Percentiles rank a stretch among this genome's conserved stretches.
Evolutionary conservation across 805 yeast genomes (phyloP).

Genomic region (Dipodascus geniculatus): DNA sequence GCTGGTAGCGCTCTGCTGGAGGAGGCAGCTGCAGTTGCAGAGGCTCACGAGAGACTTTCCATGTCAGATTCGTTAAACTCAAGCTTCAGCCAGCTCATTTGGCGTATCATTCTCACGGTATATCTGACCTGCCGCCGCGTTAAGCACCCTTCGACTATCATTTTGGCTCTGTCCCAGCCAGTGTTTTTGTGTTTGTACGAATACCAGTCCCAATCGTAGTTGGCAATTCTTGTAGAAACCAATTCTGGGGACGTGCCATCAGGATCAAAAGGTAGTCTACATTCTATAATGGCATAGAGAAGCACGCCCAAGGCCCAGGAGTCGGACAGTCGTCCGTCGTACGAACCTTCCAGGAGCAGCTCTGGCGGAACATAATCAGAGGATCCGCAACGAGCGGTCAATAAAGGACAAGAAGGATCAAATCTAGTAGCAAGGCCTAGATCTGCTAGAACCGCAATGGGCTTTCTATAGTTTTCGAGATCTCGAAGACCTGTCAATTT

Average conservation of each 20-base stretch:
- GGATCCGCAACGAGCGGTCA: conserved; percentile 88
- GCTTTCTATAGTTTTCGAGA: conserved; percentile 20
- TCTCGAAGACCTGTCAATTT: conserved; percentile 4
- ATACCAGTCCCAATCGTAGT: conserved; percentile 86
- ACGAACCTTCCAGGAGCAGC: conserved; percentile 74
- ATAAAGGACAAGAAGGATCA: conserved; percentile 43
- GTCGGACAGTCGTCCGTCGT: conserved; percentile 84
- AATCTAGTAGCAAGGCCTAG: conserved; percentile 76
- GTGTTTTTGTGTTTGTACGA: conserved; percentile 28
- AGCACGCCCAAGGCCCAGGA: conserved; percentile 93
- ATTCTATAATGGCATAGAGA: conserved; percentile 70
- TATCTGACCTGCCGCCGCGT: background rate
- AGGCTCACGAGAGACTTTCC: too few species aligned
- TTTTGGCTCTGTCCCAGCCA: conserved; percentile 10
- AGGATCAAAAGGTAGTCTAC: conserved; percentile 83
- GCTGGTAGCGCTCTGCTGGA: too few species aligned
- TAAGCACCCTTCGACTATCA: background rate
- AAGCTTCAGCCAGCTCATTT: background rate
- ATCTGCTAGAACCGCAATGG: conserved; percentile 63
- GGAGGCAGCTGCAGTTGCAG: too few species aligned
- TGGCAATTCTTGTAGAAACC: conserved; percentile 79
- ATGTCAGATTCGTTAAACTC: too few species aligned
- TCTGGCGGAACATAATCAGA: conserved; percentile 97
- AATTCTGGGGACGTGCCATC: conserved; percentile 32
- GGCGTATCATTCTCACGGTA: background rate